Base-by-base conservation (phyloP, 805 yeast species). In the Sugiyamaella boreocaroliniensis region DNA sequence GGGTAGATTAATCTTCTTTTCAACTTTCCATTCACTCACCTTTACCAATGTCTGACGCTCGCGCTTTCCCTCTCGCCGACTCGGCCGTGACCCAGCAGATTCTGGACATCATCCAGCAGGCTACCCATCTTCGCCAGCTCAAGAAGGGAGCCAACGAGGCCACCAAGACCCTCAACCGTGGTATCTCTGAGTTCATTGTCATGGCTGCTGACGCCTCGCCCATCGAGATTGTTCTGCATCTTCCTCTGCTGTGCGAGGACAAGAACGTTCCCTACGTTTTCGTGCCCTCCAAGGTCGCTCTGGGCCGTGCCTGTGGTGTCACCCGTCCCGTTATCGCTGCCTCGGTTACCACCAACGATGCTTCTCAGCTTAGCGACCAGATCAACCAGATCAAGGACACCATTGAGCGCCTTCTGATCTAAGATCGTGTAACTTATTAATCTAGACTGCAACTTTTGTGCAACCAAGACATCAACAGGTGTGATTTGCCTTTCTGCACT, bases 151-250 rank as follows among this genome's bases (percentile, higher is more conserved):
- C 99, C 64, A 93, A 93, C 74, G 99, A 93, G 79, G 96, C 98
- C 69, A 93, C 97, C 76, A 92, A 92, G 82, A 92, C 97, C 66
- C 82, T 92, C 77, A 92, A 92, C 86, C 87, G 98, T 81, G 99
- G 99, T 84, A 92, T 92, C 69, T 87, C 97, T 67, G 99, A 92
- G 78, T 92, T 92, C 81, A 90, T 92, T 74, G 88, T 92, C 77
- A 89, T 93, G 97, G 99, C 99, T 62, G 99, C 99, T 66, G 99
- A 93, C 72, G 89, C 99, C 67, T 96, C 90, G 76, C 99, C 99
- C 67, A 90, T 93, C 70, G 99, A 93, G 79, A 92, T 93, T 74
- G 83, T 93, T 69, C 82, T 93, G 75, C 99, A 93, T 73, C 81
- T 93, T 73, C 99, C 99, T 49, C 81, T 93, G 67, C 80, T 93